phyloP scores from a whole-genome alignment of 768 basidiomycete species.

The Russula sp. region DNA sequence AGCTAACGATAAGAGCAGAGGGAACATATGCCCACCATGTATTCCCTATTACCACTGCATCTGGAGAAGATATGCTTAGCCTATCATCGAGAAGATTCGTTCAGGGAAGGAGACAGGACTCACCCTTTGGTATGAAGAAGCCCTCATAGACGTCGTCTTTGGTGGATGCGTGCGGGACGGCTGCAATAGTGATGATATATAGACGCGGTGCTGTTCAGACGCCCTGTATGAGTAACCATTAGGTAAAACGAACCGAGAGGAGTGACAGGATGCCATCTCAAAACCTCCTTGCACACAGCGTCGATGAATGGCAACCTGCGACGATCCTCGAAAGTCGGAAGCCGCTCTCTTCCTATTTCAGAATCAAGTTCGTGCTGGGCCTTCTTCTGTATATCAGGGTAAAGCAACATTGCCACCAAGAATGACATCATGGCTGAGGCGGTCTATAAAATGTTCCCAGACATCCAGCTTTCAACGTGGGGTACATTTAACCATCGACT shows the following conservation, averaged over 20 bases:
- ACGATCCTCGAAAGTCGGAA: neutral
- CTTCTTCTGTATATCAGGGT: neutral
- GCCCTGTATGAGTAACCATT: too few relatives aligned
- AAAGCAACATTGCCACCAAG: neutral
- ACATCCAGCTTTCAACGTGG: too few relatives aligned
- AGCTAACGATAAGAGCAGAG: neutral
- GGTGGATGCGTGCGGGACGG: slow-evolving; percentile 13
- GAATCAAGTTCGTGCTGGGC: neutral
- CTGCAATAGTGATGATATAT: neutral
- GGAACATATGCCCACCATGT: slow-evolving; percentile 12
- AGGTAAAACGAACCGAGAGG: slow-evolving; percentile 15
- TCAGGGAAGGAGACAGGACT: neutral
- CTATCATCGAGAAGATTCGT: too few relatives aligned
- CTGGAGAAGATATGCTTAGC: neutral
- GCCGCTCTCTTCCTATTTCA: neutral
- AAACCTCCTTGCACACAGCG: neutral
- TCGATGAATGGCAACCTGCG: neutral
- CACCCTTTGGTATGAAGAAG: slow-evolving; percentile 19
- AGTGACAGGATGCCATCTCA: slow-evolving; percentile 12
- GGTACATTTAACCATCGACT: neutral
- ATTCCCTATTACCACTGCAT: slow-evolving; percentile 19
- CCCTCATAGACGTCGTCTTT: slow-evolving; percentile 22
- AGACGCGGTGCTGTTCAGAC: too few relatives aligned
- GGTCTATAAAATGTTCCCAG: neutral
- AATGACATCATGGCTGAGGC: neutral